phyloP scores from a whole-genome alignment of 202 grass and related monocot genomes.

The Eragrostis tef region DNA sequence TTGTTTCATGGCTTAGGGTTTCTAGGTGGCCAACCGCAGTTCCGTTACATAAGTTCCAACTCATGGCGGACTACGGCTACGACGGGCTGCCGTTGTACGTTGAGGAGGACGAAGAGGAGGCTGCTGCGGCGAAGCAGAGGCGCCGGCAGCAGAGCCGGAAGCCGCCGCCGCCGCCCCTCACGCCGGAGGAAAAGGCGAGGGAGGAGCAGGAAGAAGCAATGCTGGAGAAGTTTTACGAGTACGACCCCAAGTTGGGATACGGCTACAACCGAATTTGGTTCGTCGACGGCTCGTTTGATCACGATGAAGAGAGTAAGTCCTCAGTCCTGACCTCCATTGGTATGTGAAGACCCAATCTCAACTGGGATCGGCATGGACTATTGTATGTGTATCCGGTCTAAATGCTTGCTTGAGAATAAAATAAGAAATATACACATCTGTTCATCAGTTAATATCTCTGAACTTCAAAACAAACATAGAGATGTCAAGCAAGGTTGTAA shows the following conservation, averaged over 20 bases:
- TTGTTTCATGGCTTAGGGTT: neutral
- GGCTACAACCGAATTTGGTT: conserved; percentile 32
- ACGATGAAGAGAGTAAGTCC: conserved; percentile 35
- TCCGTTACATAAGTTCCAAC: neutral
- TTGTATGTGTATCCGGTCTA: too few species aligned
- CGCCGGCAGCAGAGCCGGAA: conserved; percentile 14
- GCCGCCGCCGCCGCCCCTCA: neutral
- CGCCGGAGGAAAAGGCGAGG: conserved; percentile 13
- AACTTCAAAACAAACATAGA: too few species aligned
- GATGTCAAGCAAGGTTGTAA: too few species aligned
- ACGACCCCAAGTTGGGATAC: conserved; percentile 10
- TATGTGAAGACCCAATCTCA: neutral
- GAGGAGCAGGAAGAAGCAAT: neutral
- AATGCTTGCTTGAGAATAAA: too few species aligned
- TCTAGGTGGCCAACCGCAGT: neutral
- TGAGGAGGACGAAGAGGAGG: conserved; percentile 30
- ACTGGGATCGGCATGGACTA: too few species aligned
- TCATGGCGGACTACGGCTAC: neutral
- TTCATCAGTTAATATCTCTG: too few species aligned
- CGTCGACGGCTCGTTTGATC: neutral
- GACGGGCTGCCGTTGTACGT: conserved; percentile 4
- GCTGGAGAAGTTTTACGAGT: neutral
- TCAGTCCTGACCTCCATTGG: neutral
- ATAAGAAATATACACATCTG: too few species aligned
- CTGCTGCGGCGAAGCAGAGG: neutral